Conservation (phyloP, 768 basidiomycete genomes). For the Suillus plorans region DNA sequence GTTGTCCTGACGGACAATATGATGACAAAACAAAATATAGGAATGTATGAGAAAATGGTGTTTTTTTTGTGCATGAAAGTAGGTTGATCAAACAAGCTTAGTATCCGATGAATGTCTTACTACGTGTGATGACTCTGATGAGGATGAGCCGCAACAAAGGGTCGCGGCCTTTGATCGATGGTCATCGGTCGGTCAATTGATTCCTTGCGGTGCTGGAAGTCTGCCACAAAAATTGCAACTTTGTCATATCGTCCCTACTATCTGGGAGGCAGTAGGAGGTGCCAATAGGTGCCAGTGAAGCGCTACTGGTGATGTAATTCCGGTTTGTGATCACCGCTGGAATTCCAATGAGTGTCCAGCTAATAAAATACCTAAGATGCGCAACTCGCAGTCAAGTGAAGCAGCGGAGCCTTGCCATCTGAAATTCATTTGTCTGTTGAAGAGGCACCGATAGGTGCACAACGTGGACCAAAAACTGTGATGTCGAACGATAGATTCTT, state of each 20-base stretch:
- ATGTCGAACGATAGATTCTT: not conserved
- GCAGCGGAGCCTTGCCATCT: not conserved
- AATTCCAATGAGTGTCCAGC: not conserved
- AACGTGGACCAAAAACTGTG: not conserved
- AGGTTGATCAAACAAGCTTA: not conserved
- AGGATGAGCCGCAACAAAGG: not conserved
- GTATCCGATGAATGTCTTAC: not conserved
- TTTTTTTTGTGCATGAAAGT: not conserved
- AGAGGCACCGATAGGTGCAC: constrained; percentile 1
- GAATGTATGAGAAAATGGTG: too few relatives aligned
- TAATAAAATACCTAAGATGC: not conserved
- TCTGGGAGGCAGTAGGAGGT: not conserved
- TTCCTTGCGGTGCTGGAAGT: not conserved
- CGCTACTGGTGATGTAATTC: not conserved
- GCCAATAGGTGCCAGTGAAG: not conserved
- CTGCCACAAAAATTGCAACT: not conserved
- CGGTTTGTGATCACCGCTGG: not conserved
- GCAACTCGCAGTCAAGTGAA: not conserved
- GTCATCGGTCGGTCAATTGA: not conserved
- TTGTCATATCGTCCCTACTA: not conserved
- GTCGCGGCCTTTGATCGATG: not conserved
- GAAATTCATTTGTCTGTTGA: not conserved
- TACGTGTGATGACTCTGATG: not conserved
- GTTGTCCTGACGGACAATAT: not conserved
- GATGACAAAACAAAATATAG: not conserved